Conservation (phyloP, 148 eudicot species). For the Fagopyrum tataricum region DNA sequence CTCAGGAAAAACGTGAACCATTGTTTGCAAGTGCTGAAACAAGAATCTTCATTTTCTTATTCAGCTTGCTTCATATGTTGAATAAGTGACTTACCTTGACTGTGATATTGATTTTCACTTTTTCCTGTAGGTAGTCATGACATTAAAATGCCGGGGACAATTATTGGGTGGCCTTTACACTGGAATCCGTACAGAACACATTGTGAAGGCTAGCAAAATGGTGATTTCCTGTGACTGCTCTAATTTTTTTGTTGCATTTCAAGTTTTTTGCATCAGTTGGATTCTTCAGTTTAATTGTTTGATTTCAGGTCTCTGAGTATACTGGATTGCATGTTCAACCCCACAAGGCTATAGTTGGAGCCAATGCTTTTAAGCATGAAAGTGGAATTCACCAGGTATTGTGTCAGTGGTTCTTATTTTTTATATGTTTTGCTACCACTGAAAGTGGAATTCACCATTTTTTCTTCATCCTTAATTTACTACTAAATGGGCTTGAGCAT, state of each 20-base stretch:
- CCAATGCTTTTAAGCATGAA: slow-evolving; percentile 58
- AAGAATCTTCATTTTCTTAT: not conserved
- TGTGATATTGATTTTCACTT: not conserved
- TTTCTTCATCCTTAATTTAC: not conserved
- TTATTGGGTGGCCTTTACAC: slow-evolving; percentile 36
- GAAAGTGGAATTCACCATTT: not conserved
- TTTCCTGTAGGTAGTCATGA: slow-evolving; percentile 50
- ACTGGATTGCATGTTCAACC: slow-evolving; percentile 40
- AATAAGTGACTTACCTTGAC: not conserved
- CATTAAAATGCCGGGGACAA: slow-evolving; percentile 43
- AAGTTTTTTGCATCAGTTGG: not conserved
- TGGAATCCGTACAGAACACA: slow-evolving; percentile 35
- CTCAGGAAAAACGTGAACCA: too few species aligned
- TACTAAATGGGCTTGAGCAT: not conserved
- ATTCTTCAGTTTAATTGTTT: not conserved
- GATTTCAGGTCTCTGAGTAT: slow-evolving; percentile 36
- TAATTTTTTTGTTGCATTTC: not conserved
- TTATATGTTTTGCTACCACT: not conserved
- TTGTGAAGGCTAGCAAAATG: slow-evolving; percentile 44
- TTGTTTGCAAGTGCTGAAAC: too few species aligned
- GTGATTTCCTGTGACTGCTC: slow-evolving; percentile 12
- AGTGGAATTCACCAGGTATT: slow-evolving; percentile 47
- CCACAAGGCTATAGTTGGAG: slow-evolving; percentile 61
- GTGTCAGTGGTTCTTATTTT: not conserved
- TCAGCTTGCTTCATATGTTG: slow-evolving; percentile 1